Evolutionary conservation across 2,329 filamentous ascomycete genomes (phyloP), one percentile per base, ranked within the genome.

Genomic region (Westerdykella ornata): DNA sequence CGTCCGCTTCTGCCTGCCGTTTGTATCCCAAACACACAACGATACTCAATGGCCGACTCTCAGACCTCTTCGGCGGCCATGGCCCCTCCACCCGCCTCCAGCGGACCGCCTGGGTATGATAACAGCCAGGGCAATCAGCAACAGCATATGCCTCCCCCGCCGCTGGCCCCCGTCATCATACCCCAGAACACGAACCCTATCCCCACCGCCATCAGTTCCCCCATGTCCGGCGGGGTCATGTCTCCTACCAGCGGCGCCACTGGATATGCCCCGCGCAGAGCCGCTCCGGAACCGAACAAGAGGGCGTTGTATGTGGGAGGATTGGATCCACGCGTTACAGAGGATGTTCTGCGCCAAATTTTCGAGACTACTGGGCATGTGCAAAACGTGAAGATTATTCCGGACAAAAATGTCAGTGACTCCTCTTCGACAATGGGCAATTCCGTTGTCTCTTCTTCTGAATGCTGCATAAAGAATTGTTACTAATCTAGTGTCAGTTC

Each of bases 281-380:
- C 89, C 46, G 92, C 92, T 39, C 92, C 92, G 42, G 92, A 98
- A 74, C 92, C 92, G 50, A 98, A 98, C 75, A 98, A 98, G 80
- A 81, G 92, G 62, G 92, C 92, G 43, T 74, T 98, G 48, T 98
- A 98, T 62, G 87, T 98, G 44, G 92, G 92, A 49, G 92, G 92
- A 41, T 74, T 98, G 54, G 92, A 98, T 66, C 88, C 89, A 58
- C 81, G 92, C 53, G 90, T 97, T 48, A 96, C 90, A 22, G 90
- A 97, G 70, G 90, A 97, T 63, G 88, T 97, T 42, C 71, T 97
- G 67, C 88, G 88, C 62, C 90, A 97, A 69, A 97, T 97, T 59
- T 98, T 98, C 62, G 92, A 98, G 75, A 98, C 92, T 5, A 96
- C 89, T 45, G 92, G 92, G 43, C 92, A 98, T 70, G 92, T 98